phyloP scores from a whole-genome alignment of 1,139 yeast genomes.

The Zygosaccharomyces sapae region DNA sequence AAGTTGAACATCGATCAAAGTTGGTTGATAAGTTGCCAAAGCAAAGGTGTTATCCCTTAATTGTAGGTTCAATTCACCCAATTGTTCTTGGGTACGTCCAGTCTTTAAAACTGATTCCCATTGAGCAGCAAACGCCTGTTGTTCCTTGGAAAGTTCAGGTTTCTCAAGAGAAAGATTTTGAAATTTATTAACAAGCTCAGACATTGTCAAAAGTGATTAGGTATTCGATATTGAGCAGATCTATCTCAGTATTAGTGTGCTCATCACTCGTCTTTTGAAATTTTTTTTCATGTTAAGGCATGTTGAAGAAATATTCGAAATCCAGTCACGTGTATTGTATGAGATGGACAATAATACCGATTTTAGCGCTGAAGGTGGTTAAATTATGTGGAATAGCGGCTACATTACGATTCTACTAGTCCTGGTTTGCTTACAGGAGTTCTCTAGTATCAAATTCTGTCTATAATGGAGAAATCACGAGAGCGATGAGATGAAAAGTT shows the following conservation, averaged over 20 bases:
- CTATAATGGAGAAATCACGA: neutral
- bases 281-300: neutral
- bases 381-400: too few species aligned
- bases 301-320: too few species aligned
- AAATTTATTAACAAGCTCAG: slow-evolving; percentile 44
- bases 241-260: neutral
- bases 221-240: neutral
- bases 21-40: slow-evolving; percentile 55
- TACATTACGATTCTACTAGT: neutral
- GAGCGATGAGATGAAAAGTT: slow-evolving; percentile 3
- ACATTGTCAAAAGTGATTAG: slow-evolving; percentile 34
- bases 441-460: neutral
- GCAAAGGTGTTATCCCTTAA: slow-evolving; percentile 69
- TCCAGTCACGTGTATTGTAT: neutral
- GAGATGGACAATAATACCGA: neutral
- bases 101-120: slow-evolving; percentile 64
- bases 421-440: neutral
- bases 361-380: neutral
- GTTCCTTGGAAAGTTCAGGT: slow-evolving; percentile 38
- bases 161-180: slow-evolving; percentile 41
- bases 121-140: slow-evolving; percentile 75
- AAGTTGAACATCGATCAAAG: slow-evolving; percentile 63
- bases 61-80: slow-evolving; percentile 60
- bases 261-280: neutral
- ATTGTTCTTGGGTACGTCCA: slow-evolving; percentile 53